Conservation (phyloP, 2,329 filamentous ascomycete species). For the Pezicula neosporulosa region DNA sequence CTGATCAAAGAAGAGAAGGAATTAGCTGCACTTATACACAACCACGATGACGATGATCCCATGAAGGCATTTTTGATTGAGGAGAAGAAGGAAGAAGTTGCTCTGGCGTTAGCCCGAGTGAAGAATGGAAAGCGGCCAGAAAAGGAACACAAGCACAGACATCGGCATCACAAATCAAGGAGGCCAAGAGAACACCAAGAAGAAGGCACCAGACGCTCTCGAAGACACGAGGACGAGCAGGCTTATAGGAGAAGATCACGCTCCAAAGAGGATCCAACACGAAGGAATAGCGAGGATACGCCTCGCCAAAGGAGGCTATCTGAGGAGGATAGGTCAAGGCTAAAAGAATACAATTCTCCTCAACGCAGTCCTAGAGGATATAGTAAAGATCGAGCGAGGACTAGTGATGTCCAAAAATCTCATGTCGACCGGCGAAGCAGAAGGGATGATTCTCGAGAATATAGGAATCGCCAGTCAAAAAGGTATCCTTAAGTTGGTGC, state of each 20-base stretch:
- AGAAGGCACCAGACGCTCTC: slow-evolving; percentile 8
- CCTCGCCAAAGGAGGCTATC: slow-evolving; percentile 3
- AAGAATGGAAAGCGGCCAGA: slow-evolving; percentile 28
- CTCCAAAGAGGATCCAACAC: slow-evolving; percentile 1
- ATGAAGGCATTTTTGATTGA: slow-evolving; percentile 92
- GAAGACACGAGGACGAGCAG: slow-evolving; percentile 8
- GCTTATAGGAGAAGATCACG: slow-evolving; percentile 13
- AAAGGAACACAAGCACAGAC: slow-evolving; percentile 19
- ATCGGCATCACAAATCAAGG: slow-evolving; percentile 21
- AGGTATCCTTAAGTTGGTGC: slow-evolving; percentile 4
- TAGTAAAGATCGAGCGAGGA: slow-evolving; percentile 3
- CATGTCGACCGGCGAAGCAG: not conserved
- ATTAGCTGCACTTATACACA: slow-evolving; percentile 67
- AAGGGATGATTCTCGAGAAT: slow-evolving; percentile 12
- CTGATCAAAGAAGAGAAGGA: slow-evolving; percentile 80
- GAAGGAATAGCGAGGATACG: not conserved
- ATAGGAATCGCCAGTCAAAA: slow-evolving; percentile 7
- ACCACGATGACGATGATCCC: slow-evolving; percentile 92
- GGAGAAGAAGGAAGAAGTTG: slow-evolving; percentile 87
- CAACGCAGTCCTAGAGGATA: slow-evolving; percentile 10
- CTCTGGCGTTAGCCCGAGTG: slow-evolving; percentile 59
- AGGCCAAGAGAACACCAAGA: slow-evolving; percentile 9
- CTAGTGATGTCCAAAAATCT: slow-evolving; percentile 1
- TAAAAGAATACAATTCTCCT: slow-evolving; percentile 3
- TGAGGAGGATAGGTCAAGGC: slow-evolving; percentile 5